Conservation (phyloP, 2,329 filamentous ascomycete genomes). For the Clonostachys rosea region DNA sequence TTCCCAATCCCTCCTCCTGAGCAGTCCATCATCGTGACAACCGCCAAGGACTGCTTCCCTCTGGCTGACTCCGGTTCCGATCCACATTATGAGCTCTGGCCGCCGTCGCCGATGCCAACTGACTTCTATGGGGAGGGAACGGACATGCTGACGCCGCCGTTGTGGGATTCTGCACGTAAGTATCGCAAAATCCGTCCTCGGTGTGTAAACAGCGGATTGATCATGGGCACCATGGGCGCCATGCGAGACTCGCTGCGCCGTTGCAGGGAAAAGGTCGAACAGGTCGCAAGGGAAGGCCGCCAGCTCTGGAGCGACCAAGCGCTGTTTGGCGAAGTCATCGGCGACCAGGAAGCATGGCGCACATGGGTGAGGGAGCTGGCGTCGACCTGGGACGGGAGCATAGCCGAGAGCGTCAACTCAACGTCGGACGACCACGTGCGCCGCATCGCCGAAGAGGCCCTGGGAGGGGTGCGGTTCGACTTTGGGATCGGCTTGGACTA, state of each 20-base stretch:
- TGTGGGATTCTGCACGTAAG: constrained; percentile 22
- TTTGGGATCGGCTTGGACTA: constrained; percentile 32
- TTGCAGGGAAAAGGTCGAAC: constrained; percentile 19
- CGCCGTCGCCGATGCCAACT: constrained; percentile 21
- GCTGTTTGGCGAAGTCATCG: constrained; percentile 28
- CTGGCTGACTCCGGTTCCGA: constrained; percentile 22
- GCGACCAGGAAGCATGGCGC: constrained; percentile 30
- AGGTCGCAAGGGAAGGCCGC: constrained; percentile 15
- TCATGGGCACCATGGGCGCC: constrained; percentile 25
- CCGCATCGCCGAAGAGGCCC: constrained; percentile 16
- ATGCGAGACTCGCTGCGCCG: constrained; percentile 15
- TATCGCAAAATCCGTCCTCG: constrained; percentile 22
- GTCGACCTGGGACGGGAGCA: constrained; percentile 22
- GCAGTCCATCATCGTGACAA: constrained; percentile 24
- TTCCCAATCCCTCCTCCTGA: constrained; percentile 21
- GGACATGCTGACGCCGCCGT: constrained; percentile 15
- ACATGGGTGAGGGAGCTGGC: constrained; percentile 19
- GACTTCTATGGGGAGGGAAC: constrained; percentile 26
- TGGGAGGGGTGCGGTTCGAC: constrained; percentile 22
- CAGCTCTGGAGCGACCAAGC: constrained; percentile 33
- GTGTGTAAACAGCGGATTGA: constrained; percentile 26
- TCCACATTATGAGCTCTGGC: constrained; percentile 28
- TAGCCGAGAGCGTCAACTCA: constrained; percentile 5
- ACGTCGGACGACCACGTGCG: constrained; percentile 7
- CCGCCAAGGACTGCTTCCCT: constrained; percentile 27